These are phyloP conservation scores for Blastobotrys buckinghamii DNA, from an alignment of 1,139 yeast species.

Conservation along the genomic window DNA sequence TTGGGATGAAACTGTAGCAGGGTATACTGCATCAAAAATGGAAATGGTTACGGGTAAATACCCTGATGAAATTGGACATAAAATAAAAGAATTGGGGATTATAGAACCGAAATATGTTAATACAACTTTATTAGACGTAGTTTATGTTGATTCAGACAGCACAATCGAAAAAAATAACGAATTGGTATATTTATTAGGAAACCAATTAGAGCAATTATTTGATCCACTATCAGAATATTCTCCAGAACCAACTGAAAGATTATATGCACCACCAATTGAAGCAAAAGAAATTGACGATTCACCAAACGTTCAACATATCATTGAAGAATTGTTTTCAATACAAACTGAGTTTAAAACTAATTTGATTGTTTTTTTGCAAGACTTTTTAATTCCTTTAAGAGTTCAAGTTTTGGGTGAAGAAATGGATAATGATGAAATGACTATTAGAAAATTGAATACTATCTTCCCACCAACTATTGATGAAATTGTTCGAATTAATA, in stretches of 20 bases:
- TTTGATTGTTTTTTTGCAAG: slow-evolving; percentile 67
- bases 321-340: slow-evolving; percentile 59
- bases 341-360: slow-evolving; percentile 72
- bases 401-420: slow-evolving; percentile 57
- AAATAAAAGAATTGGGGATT: slow-evolving; percentile 50
- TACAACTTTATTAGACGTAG: slow-evolving; percentile 63
- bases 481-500: slow-evolving; percentile 83
- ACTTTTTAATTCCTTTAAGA: slow-evolving; percentile 73
- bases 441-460: slow-evolving; percentile 61
- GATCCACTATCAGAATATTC: slow-evolving; percentile 88
- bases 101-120: slow-evolving; percentile 49
- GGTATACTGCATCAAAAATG: slow-evolving; percentile 62
- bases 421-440: slow-evolving; percentile 25
- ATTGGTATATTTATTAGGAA: slow-evolving; percentile 69
- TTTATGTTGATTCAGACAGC: slow-evolving; percentile 52
- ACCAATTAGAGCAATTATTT: slow-evolving; percentile 79
- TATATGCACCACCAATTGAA: slow-evolving; percentile 49
- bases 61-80: slow-evolving; percentile 54
- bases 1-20: slow-evolving; percentile 77
- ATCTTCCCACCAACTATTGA: slow-evolving; percentile 93
- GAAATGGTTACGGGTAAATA: slow-evolving; percentile 42
- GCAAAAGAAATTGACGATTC: slow-evolving; percentile 12
- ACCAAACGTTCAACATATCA: slow-evolving; percentile 39
- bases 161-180: slow-evolving; percentile 64
- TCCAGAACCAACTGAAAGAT: slow-evolving; percentile 74